These are phyloP conservation scores for Lasiodiplodia hormozganensis DNA, from an alignment of 2,329 filamentous ascomycete genomes.

Conservation along the genomic window DNA sequence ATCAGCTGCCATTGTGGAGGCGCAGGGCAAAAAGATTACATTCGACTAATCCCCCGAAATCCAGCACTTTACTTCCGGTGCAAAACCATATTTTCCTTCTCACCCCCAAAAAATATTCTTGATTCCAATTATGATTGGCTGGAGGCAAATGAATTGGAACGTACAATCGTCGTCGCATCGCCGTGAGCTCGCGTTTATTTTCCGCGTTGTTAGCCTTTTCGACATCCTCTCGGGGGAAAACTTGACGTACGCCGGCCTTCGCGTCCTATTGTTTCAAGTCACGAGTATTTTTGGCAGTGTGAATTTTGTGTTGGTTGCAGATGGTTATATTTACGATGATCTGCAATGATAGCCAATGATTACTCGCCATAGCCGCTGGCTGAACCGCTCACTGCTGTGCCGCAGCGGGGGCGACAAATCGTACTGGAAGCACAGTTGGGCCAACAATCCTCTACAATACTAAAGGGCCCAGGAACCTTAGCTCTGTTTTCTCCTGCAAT, in stretches of 20 bases:
- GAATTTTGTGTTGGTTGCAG: background rate
- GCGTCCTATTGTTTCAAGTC: background rate
- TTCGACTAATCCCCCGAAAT: constrained; percentile 65
- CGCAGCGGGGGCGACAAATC: background rate
- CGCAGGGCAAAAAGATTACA: constrained; percentile 79
- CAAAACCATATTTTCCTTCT: background rate
- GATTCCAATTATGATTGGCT: background rate
- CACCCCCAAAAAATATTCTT: background rate
- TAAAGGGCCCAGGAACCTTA: background rate
- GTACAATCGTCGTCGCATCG: too few species aligned
- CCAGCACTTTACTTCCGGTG: background rate
- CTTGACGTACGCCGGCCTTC: background rate
- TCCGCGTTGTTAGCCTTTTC: too few species aligned
- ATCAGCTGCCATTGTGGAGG: constrained; percentile 79
- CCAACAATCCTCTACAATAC: background rate
- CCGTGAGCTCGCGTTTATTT: too few species aligned
- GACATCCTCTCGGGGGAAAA: too few species aligned
- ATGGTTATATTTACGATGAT: background rate
- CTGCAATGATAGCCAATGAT: background rate
- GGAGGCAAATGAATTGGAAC: too few species aligned
- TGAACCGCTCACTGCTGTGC: background rate
- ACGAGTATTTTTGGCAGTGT: background rate
- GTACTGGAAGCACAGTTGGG: background rate
- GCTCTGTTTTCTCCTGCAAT: background rate
- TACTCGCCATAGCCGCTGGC: background rate